Percentiles rank a stretch among this genome's conserved stretches.
phyloP scores from a whole-genome alignment of 192 early-diverging fungal genomes.

The Podila epicladia region DNA sequence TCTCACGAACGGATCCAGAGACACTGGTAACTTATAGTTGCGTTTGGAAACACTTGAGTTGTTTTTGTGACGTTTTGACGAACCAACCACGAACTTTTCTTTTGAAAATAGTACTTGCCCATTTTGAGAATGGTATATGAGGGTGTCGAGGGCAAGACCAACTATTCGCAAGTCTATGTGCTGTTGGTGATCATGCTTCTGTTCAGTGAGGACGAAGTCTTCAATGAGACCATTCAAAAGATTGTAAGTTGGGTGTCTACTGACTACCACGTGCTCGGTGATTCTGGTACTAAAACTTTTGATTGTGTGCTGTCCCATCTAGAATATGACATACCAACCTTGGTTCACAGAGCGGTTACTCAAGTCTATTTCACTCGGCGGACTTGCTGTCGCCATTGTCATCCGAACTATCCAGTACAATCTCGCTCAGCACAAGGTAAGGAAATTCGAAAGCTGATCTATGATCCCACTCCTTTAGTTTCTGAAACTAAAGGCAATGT shows the following conservation, averaged over 20 bases:
- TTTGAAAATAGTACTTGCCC: slow-evolving; percentile 54
- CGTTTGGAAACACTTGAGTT: neutral
- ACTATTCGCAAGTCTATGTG: slow-evolving; percentile 75
- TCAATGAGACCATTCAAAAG: slow-evolving; percentile 77
- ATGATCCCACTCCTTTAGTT: neutral
- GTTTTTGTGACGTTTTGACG: neutral
- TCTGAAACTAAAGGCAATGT: neutral
- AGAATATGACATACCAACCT: slow-evolving; percentile 66
- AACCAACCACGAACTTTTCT: slow-evolving; percentile 42
- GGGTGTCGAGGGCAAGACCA: slow-evolving; percentile 63
- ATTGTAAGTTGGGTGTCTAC: slow-evolving; percentile 56
- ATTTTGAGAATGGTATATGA: slow-evolving; percentile 76
- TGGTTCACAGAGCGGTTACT: slow-evolving; percentile 81
- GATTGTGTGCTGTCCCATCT: neutral
- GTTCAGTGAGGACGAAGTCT: slow-evolving; percentile 77
- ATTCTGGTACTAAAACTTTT: neutral
- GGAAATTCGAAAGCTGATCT: neutral
- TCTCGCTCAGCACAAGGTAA: slow-evolving; percentile 73
- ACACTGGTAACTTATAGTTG: slow-evolving; percentile 63
- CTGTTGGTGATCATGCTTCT: slow-evolving; percentile 72
- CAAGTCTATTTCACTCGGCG: slow-evolving; percentile 73
- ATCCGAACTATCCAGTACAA: slow-evolving; percentile 75
- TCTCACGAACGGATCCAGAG: slow-evolving; percentile 81
- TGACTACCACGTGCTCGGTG: neutral
- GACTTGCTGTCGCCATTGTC: slow-evolving; percentile 70